These are phyloP conservation scores for Zangia roseola DNA, from an alignment of 768 basidiomycete genomes.

Conservation along the genomic window DNA sequence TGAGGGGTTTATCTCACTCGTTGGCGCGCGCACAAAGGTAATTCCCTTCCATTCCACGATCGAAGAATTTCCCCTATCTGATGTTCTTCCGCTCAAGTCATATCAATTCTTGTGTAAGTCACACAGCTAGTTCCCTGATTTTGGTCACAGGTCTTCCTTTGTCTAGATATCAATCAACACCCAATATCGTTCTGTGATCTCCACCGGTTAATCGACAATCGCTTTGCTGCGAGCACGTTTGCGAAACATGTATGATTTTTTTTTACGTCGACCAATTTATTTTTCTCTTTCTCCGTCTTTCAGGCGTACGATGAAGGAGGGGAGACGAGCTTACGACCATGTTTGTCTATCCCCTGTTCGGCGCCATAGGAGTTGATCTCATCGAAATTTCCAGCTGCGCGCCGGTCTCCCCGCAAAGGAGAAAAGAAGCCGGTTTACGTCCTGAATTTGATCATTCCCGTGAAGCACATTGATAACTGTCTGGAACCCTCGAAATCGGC, in stretches of 20 bases:
- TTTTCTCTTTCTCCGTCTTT: neutral
- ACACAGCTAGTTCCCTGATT: conserved; percentile 1
- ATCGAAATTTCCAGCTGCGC: conserved; percentile 39
- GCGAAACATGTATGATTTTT: conserved; percentile 57
- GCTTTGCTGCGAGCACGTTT: conserved; percentile 70
- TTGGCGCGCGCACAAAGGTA: conserved; percentile 74
- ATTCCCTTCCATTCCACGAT: conserved; percentile 16
- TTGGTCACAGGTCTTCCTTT: neutral
- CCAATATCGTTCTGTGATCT: conserved; percentile 64
- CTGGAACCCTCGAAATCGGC: conserved; percentile 74
- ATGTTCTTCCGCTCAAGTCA: conserved; percentile 44
- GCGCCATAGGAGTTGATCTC: conserved; percentile 12
- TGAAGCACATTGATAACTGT: conserved; percentile 69
- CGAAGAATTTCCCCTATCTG: conserved; percentile 18
- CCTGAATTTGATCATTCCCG: conserved; percentile 68
- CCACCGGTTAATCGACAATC: conserved; percentile 62
- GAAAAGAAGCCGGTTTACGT: conserved; percentile 85
- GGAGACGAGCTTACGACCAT: conserved; percentile 36
- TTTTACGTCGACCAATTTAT: conserved; percentile 4
- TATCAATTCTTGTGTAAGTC: conserved; percentile 84
- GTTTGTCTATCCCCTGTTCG: conserved; percentile 11
- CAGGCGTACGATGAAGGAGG: conserved; percentile 72
- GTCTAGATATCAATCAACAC: conserved; percentile 76
- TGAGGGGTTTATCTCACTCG: conserved; percentile 83
- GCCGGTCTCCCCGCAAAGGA: conserved; percentile 74